Base-by-base conservation (phyloP, 495 filamentous ascomycete species). In the Aspergillus kassunensis region DNA sequence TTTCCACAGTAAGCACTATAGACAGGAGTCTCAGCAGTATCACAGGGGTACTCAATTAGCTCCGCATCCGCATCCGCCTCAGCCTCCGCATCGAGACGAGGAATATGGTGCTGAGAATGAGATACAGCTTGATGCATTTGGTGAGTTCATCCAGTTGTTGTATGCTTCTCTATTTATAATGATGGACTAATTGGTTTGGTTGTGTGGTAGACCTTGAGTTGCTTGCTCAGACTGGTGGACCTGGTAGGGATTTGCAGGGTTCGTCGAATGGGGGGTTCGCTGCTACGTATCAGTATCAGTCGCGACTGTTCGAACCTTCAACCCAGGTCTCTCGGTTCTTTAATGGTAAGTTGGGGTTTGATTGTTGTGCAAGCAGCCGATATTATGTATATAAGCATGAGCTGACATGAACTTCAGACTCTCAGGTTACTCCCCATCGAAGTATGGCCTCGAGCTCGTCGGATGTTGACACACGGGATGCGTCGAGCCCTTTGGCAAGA, bases 41-140 rank as follows among this genome's bases (percentile, higher is more conserved):
- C 23, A 15, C 0, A 11, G 45, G 19, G 35, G 37, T 4, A 27
- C 44, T 1, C 24, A 30, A 20, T 35, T 43, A 4, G 43, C 51
- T 36, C 15, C 52, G 33, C 43, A 16, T 40, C 42, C n/a, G n/a
- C n/a, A n/a, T n/a, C n/a, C n/a, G n/a, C n/a, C n/a, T n/a, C n/a
- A n/a, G 6, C 44, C 51, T 36, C 15, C 52, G 33, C 43, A 16
- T 40, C 42, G 8, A 12, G 24, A 11, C 18, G 60, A 65, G 39
- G 64, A 63, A 4, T 19, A 27, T 19, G n/a, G n/a, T n/a, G n/a
- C n/a, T n/a, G 33, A 27, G 3, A 24, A 34, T 24, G 62, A 63
- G 18, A 21, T 60, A 49, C 47, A 71, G 27, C 61, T 75, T 18
- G 78, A 81, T 71, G 71, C 67, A 3, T 80, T 80, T 62, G 78